Evolutionary conservation across 257 asterid genomes (phyloP), one percentile per base, ranked within the genome.

Genomic region (Craterostigma plantagineum): DNA sequence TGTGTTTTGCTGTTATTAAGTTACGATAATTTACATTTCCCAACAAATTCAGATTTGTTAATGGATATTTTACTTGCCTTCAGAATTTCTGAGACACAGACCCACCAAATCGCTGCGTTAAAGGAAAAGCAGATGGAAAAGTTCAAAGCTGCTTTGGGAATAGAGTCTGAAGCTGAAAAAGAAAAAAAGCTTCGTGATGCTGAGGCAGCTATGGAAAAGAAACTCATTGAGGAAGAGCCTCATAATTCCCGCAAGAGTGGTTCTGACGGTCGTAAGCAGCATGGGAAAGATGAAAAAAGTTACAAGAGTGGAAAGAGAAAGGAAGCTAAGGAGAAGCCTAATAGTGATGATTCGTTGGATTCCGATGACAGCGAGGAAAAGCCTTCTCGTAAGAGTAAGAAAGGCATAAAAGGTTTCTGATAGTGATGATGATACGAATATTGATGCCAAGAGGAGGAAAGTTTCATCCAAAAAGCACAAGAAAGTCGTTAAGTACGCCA

Each of bases 51-150:
- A 6, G 30, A 6, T 2, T 23, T 23, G 6, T 23, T 23, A 23
- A 23, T 41, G 17, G 10, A 3, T 7, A 43, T 43, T n/a, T 27
- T 36, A 16, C 61, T 48, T 48, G 14, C 39, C 9, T 23, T 45
- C 62, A 90, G 98, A 76, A 65, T 72, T 45, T 83, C 95, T 0
- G 71, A 68, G 51, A 90, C 98, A 7, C 95, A 79, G 66, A 68
- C 92, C 9, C 98, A 90, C 57, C 92, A 90, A 59, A 61, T 76
- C 35, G 86, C 98, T 50, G 95, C 95, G 0, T 12, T 65, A 58
- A 90, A 90, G 76, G 98, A 79, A 56, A 80, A 59, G 58, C 78
- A 90, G 74, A 74, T 77, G 92, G 94, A 80, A 62, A 75, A 70
- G 13, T 60, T 90, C 7, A 83, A 71, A 54, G 92, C 83, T 54